These are phyloP conservation scores for Xylaria castorea DNA, from an alignment of 495 filamentous ascomycete genomes.

Conservation along the genomic window DNA sequence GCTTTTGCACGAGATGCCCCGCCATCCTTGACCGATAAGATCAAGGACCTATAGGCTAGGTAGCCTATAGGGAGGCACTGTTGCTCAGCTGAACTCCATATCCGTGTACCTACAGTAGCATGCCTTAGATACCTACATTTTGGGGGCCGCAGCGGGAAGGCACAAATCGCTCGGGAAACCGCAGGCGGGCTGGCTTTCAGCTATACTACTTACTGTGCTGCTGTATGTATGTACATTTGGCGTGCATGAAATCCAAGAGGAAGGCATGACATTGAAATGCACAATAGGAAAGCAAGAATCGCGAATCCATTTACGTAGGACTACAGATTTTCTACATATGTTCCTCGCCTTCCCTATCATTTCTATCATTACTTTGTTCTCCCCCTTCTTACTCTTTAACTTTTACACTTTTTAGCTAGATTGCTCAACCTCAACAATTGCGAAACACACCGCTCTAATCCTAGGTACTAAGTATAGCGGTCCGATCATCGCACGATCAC, in stretches of 20 bases:
- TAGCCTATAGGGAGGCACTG: not conserved
- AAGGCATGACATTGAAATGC: conserved; percentile 18
- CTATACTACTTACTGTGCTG: not conserved
- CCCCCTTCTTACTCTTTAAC: not conserved
- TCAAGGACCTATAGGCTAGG: not conserved
- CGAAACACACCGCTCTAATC: conserved; percentile 25
- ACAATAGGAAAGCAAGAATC: conserved; percentile 5
- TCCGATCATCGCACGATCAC: conserved; percentile 16
- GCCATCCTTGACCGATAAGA: conserved; percentile 5
- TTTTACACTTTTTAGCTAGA: not conserved
- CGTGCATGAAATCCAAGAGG: conserved; percentile 26
- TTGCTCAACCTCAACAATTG: conserved; percentile 19
- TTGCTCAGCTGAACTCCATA: conserved; percentile 6
- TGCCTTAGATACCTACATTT: not conserved
- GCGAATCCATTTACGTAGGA: not conserved
- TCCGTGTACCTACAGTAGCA: not conserved
- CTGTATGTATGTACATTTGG: not conserved
- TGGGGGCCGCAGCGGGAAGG: conserved; percentile 15
- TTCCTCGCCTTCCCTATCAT: not conserved
- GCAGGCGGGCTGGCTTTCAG: conserved; percentile 2
- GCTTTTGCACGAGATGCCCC: conserved; percentile 9
- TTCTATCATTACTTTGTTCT: not conserved
- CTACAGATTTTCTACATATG: not conserved
- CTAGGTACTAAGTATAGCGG: not conserved
- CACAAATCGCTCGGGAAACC: conserved; percentile 6